Percentiles rank a stretch among this genome's conserved stretches.
Conservation (phyloP, 495 filamentous ascomycete species). For the Staphylotrichum tortipilum region DNA sequence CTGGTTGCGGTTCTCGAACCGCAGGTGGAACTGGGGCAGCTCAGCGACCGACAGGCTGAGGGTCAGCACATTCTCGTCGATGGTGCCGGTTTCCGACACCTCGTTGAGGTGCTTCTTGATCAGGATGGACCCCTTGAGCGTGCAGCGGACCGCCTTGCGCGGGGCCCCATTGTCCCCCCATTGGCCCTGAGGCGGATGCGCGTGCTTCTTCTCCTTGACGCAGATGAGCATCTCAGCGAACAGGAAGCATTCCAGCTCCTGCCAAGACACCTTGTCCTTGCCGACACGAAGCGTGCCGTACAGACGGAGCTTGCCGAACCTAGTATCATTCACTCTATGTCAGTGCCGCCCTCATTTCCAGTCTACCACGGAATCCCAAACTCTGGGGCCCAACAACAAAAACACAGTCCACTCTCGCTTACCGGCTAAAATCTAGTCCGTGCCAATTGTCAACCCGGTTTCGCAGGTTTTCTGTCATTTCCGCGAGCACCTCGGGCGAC, state of each 20-base stretch:
- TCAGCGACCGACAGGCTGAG: constrained; percentile 88
- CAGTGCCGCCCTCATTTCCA: constrained; percentile 2
- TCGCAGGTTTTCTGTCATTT: constrained; percentile 79
- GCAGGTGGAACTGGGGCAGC: constrained; percentile 92
- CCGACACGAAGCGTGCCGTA: constrained; percentile 90
- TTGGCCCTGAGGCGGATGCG: constrained; percentile 38
- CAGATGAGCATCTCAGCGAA: constrained; percentile 99
- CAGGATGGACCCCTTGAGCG: constrained; percentile 92
- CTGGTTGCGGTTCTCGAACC: constrained; percentile 77
- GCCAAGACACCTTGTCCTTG: constrained; percentile 95
- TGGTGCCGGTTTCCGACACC: constrained; percentile 56
- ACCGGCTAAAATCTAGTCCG: constrained; percentile 89
- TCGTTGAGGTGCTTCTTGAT: constrained; percentile 98
- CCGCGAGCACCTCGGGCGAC: constrained; percentile 61
- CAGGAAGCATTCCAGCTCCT: constrained; percentile 94
- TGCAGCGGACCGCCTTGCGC: constrained; percentile 65
- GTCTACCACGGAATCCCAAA: constrained; percentile 2
- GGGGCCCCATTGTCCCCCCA: constrained; percentile 56
- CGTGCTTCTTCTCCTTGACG: constrained; percentile 87
- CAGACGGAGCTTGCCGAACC: constrained; percentile 87
- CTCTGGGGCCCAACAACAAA: background rate
- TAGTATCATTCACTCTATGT: constrained; percentile 28
- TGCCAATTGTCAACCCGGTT: constrained; percentile 96
- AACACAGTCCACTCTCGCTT: no score
- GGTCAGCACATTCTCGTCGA: constrained; percentile 78